phyloP scores from a whole-genome alignment of 768 basidiomycete genomes.

The Xerocomellus chrysenteron region DNA sequence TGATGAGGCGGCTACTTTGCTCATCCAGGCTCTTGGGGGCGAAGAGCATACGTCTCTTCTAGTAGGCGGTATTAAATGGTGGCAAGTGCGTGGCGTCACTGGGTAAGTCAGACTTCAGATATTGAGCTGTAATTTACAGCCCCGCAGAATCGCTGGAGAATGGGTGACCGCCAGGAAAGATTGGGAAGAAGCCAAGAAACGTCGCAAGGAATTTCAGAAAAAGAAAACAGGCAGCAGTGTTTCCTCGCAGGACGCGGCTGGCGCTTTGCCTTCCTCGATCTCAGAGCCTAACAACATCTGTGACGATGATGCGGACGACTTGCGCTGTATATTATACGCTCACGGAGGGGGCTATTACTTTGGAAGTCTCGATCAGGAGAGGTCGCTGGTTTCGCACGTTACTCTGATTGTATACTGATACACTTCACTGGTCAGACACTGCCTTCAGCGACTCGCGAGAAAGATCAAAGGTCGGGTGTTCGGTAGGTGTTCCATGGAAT shows the following conservation, averaged over 20 bases:
- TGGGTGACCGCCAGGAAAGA: constrained; percentile 89
- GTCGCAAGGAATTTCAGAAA: constrained; percentile 48
- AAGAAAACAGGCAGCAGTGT: constrained; percentile 19
- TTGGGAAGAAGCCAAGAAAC: constrained; percentile 66
- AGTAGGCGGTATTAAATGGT: constrained; percentile 94
- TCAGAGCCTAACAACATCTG: constrained; percentile 41
- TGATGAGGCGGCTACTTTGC: constrained; percentile 65
- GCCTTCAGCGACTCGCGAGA: constrained; percentile 81
- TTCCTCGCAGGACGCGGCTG: constrained; percentile 16
- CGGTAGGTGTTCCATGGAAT: constrained; percentile 39
- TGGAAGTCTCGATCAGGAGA: constrained; percentile 75
- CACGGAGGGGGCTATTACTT: constrained; percentile 90
- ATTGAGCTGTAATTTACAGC: constrained; percentile 13
- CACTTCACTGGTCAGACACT: constrained; percentile 45
- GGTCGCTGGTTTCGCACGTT: constrained; percentile 35
- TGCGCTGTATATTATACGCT: constrained; percentile 80
- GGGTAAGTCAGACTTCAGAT: constrained; percentile 50
- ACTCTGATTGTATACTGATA: constrained; percentile 6
- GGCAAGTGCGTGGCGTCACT: constrained; percentile 86
- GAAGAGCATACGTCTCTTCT: constrained; percentile 65
- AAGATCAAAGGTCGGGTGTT: constrained; percentile 93
- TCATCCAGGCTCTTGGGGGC: constrained; percentile 84
- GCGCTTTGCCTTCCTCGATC: constrained; percentile 16
- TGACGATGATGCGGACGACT: constrained; percentile 74
- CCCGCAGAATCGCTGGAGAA: constrained; percentile 71